These are phyloP conservation scores for Scytalidium lignicola DNA, from an alignment of 2,329 filamentous ascomycete genomes.

Conservation along the genomic window DNA sequence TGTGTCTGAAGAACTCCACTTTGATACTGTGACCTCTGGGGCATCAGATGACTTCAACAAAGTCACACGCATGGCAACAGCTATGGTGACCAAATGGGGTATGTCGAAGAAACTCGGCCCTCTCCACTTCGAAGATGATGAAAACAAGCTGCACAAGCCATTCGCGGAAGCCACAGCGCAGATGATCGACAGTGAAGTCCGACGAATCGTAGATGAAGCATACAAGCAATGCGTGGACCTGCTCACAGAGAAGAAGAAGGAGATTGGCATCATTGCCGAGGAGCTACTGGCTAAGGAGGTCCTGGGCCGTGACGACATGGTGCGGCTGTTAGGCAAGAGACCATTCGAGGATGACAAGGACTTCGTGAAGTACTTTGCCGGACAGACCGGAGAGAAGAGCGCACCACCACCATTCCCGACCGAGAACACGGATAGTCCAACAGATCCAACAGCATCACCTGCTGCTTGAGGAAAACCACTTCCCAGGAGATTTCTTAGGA, in stretches of 20 bases:
- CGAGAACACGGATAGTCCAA: conserved; percentile 27
- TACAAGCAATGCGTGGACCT: conserved; percentile 87
- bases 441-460: conserved; percentile 8
- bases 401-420: conserved; percentile 52
- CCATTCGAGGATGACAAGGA: conserved; percentile 80
- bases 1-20: conserved; percentile 93
- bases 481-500: too few relatives aligned
- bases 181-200: conserved; percentile 86
- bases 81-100: conserved; percentile 99
- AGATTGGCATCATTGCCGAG: conserved; percentile 86
- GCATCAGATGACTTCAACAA: conserved; percentile 98
- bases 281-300: conserved; percentile 91
- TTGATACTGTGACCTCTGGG: conserved; percentile 91
- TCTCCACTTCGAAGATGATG: conserved; percentile 81
- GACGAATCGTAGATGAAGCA: conserved; percentile 84
- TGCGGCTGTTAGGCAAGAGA: conserved; percentile 77
- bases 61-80: conserved; percentile 89
- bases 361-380: conserved; percentile 88
- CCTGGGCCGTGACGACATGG: conserved; percentile 84
- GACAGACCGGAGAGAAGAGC: conserved; percentile 45
- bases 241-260: conserved; percentile 76
- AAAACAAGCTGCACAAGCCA: conserved; percentile 83
- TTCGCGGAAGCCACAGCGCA: conserved; percentile 93
- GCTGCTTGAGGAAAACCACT: not conserved
- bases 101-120: conserved; percentile 95